Percentiles rank a stretch among this genome's conserved stretches.
These are phyloP conservation scores for Acmispon strigosus DNA, from an alignment of 306 rosid species.

Conservation along the genomic window DNA sequence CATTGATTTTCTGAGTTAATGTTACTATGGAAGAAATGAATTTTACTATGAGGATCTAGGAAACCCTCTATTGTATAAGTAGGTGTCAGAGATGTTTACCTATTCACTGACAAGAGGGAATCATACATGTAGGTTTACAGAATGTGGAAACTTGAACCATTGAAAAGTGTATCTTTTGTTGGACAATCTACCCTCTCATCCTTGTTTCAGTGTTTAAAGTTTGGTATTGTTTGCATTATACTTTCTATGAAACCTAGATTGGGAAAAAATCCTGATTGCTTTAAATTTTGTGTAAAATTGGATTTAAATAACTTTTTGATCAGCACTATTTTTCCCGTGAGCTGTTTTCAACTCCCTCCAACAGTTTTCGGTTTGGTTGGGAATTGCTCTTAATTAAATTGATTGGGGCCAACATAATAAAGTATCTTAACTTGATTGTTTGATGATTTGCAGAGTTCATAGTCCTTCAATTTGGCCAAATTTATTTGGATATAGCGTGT, in stretches of 20 bases:
- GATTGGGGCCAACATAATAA: not conserved
- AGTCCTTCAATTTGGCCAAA: not conserved
- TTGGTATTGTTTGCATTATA: conserved; percentile 1
- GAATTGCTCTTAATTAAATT: not conserved
- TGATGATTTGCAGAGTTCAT: not conserved
- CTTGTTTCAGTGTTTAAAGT: conserved; percentile 6
- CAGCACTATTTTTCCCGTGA: not conserved
- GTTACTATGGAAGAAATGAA: not conserved
- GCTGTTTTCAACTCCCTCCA: not conserved
- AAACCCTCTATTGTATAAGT: conserved; percentile 16
- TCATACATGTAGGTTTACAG: conserved; percentile 20
- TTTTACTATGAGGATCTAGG: conserved; percentile 14
- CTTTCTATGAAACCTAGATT: not conserved
- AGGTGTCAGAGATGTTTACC: conserved; percentile 36
- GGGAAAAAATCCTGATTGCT: not conserved
- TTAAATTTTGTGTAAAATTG: not conserved
- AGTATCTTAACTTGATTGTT: not conserved
- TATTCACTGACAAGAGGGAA: conserved; percentile 22
- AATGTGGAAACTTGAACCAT: conserved; percentile 58
- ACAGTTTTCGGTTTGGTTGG: not conserved
- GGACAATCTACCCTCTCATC: not conserved
- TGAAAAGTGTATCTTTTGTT: conserved; percentile 25
- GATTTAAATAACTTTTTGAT: not conserved
- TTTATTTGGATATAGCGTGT: not conserved
- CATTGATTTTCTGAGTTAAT: not conserved